These are phyloP conservation scores for Solanum verrucosum DNA, from an alignment of 257 asterid genomes.

Conservation along the genomic window DNA sequence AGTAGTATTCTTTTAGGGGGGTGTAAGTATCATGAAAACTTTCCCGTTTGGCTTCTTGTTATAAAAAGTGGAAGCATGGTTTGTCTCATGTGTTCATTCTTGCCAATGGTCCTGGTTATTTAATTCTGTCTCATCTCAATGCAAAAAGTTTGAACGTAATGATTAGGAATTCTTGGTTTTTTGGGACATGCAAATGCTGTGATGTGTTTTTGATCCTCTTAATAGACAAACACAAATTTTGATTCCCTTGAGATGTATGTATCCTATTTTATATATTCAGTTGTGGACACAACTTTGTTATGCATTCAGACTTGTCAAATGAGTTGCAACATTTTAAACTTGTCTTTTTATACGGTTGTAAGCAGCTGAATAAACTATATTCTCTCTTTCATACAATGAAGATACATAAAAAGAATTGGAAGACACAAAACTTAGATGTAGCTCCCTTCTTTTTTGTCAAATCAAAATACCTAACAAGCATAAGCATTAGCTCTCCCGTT, in stretches of 20 bases:
- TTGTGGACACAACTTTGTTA: background rate
- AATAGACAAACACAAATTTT: background rate
- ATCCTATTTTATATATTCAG: background rate
- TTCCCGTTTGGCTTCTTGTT: background rate
- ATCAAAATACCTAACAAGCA: background rate
- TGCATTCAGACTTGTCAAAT: background rate
- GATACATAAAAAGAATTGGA: background rate
- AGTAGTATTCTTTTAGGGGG: background rate
- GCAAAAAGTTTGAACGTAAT: background rate
- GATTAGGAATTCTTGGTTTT: background rate
- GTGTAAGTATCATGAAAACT: background rate
- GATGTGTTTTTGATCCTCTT: background rate
- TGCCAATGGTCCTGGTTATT: background rate
- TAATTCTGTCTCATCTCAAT: background rate
- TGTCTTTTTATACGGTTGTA: background rate
- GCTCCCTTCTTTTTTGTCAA: background rate
- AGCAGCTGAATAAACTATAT: background rate
- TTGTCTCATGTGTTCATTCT: background rate
- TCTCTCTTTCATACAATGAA: background rate
- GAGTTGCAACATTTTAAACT: background rate
- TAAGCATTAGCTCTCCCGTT: too few relatives aligned
- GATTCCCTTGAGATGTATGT: background rate
- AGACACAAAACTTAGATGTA: background rate
- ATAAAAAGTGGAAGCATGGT: background rate
- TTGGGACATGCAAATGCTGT: background rate